Conservation (phyloP, 2,329 filamentous ascomycete species). For the Fusarium transvaalense region DNA sequence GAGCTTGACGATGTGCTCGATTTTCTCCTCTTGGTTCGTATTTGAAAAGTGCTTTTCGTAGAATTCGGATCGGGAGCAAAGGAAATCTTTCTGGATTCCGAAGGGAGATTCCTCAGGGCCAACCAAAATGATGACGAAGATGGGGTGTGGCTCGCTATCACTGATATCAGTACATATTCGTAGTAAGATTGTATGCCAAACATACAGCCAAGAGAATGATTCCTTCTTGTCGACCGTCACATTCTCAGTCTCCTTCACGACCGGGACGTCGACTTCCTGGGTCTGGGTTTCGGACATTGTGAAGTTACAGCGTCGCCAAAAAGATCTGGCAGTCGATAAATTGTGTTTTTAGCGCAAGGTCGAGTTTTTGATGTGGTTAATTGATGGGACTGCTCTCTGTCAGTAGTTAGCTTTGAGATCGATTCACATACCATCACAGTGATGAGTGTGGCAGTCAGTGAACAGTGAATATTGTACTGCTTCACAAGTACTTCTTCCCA, state of each 20-base stretch:
- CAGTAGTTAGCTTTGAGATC: constrained; percentile 24
- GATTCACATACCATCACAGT: constrained; percentile 21
- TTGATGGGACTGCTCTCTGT: constrained; percentile 9
- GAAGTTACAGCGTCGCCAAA: background rate
- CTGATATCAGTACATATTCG: constrained; percentile 19
- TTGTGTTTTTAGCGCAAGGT: background rate
- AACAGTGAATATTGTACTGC: background rate
- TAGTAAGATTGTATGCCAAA: background rate
- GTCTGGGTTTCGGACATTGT: constrained; percentile 36
- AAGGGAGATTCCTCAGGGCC: constrained; percentile 66
- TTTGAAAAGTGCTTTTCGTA: constrained; percentile 62
- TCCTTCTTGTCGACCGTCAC: constrained; percentile 31
- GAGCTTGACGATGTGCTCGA: constrained; percentile 65
- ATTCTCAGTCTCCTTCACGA: constrained; percentile 21
- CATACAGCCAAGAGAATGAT: constrained; percentile 58
- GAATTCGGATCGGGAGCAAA: constrained; percentile 64
- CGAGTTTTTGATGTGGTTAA: background rate
- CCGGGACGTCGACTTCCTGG: constrained; percentile 17
- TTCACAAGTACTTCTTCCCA: background rate
- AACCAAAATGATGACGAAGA: constrained; percentile 67
- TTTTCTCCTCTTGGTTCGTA: constrained; percentile 51
- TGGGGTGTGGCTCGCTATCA: constrained; percentile 65
- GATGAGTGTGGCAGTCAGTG: background rate
- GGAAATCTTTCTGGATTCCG: constrained; percentile 69
- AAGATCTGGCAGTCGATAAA: background rate